A percentile compares a stretch with the other conserved stretches of the same genome.
phyloP scores from a whole-genome alignment of 2,329 filamentous ascomycete genomes.

The Rutstroemia sp. region DNA sequence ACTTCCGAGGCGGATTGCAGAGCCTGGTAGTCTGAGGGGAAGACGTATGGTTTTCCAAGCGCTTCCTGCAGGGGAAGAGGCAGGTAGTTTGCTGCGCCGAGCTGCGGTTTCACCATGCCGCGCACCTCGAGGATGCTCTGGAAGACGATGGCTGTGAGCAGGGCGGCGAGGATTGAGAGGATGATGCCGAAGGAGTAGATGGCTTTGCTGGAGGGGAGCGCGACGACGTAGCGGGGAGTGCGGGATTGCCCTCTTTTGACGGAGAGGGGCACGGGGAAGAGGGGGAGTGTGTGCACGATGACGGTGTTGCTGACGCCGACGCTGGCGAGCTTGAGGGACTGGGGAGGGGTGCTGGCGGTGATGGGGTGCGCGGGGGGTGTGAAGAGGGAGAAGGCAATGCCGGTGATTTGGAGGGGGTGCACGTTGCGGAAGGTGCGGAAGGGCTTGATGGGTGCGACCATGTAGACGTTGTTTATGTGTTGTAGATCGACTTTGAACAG shows the following conservation, averaged over 20 bases:
- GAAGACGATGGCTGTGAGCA: constrained; percentile 21
- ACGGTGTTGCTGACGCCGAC: constrained; percentile 29
- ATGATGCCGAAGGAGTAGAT: constrained; percentile 18
- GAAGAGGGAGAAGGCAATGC: constrained; percentile 46
- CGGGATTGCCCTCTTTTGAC: constrained; percentile 24
- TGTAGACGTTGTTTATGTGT: constrained; percentile 37
- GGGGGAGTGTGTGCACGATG: constrained; percentile 29
- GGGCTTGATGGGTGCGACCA: constrained; percentile 45
- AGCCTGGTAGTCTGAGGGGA: constrained; percentile 7
- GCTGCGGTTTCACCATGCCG: constrained; percentile 18
- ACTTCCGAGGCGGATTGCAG: background rate
- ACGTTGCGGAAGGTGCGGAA: constrained; percentile 46
- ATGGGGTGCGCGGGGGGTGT: constrained; percentile 21
- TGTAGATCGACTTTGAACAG: constrained; percentile 71
- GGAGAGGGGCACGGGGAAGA: constrained; percentile 27
- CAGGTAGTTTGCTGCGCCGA: constrained; percentile 22
- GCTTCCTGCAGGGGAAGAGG: constrained; percentile 21
- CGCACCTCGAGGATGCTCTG: constrained; percentile 28
- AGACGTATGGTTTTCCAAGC: constrained; percentile 21
- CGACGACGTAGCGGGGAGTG: constrained; percentile 27
- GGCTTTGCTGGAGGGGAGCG: constrained; percentile 22
- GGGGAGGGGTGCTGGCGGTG: constrained; percentile 24
- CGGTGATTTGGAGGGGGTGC: constrained; percentile 52
- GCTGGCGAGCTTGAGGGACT: constrained; percentile 29
- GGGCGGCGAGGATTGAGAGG: constrained; percentile 18